Base-by-base conservation (phyloP, 495 filamentous ascomycete genomes). In the Tuber brumale region DNA sequence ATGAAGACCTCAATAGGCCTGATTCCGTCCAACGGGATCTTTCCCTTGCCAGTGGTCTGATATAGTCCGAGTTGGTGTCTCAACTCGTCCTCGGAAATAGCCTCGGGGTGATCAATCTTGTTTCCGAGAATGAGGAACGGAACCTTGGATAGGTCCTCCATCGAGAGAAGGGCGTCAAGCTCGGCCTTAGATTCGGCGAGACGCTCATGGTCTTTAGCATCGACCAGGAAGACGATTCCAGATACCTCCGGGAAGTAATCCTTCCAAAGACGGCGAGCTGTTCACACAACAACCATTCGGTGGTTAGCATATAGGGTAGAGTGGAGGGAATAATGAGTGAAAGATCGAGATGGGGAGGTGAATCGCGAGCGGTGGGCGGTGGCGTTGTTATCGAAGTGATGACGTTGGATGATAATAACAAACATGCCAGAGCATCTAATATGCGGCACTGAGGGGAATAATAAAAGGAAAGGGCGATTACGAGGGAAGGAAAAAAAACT, bases 191-290 rank as follows among this genome's bases (percentile, higher is more conserved):
- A 91, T 86, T 99, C 96, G 79, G 89, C 85, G 81, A 99, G 91
- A 76, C 95, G 92, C 85, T 97, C 94, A 85, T 92, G 90, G 85
- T 99, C 96, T 86, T 96, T 96, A 78, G 96, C 94, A 84, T 98
- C 96, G 79, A 98, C 94, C 73, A 97, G 91, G 89, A 97, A 99
- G 74, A 99, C 95, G 81, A 97, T 96, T 73, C 95, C 95, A 84
- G 90, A 94, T 70, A 98, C 95, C 88, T 99, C 95, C 84, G 95
- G 96, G 91, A 98, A 97, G 85, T 96, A 96, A 84, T 99, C 95
- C 82, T 94, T 94, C 94, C 95, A 99, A 77, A 98, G 89, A 81
- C 96, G 94, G 71, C 96, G 94, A 74, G 95, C 95, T 95, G 80
- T 57, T 77, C 71, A 70, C 57, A 18, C 57, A 19, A 4, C n/a